A percentile compares a stretch with the other conserved stretches of the same genome.
Evolutionary conservation across 192 early-diverging fungal species (phyloP).

Genomic region (Backusella tarrabulga): DNA sequence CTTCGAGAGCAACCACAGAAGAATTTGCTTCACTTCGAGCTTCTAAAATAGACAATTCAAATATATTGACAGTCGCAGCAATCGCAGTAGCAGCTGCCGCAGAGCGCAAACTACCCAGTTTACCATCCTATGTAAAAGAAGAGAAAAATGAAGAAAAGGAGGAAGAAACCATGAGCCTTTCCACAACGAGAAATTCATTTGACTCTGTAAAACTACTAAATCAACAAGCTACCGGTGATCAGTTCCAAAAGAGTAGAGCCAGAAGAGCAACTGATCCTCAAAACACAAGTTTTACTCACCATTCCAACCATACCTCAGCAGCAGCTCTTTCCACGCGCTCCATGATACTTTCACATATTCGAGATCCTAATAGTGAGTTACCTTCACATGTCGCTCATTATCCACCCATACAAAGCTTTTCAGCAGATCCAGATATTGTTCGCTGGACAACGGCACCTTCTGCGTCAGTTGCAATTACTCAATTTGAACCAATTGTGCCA

Average conservation of each 20-base stretch:
- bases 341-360: neutral
- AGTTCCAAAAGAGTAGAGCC: neutral
- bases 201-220: neutral
- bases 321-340: neutral
- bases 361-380: neutral
- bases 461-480: neutral
- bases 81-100: neutral
- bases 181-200: neutral
- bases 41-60: neutral
- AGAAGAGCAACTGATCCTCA: neutral
- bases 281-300: neutral
- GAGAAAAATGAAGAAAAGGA: neutral
- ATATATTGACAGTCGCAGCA: neutral
- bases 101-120: neutral
- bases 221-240: neutral
- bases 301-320: neutral
- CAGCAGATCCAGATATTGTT: slow-evolving; percentile 21
- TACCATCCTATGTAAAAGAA: neutral
- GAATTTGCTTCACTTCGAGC: neutral
- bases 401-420: neutral
- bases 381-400: neutral
- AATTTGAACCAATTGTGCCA: neutral
- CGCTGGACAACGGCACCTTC: slow-evolving; percentile 21
- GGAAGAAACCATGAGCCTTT: neutral
- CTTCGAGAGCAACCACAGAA: neutral